A percentile compares a stretch with the other conserved stretches of the same genome.
Conservation (phyloP, 768 basidiomycete species). For the Imleria badia region DNA sequence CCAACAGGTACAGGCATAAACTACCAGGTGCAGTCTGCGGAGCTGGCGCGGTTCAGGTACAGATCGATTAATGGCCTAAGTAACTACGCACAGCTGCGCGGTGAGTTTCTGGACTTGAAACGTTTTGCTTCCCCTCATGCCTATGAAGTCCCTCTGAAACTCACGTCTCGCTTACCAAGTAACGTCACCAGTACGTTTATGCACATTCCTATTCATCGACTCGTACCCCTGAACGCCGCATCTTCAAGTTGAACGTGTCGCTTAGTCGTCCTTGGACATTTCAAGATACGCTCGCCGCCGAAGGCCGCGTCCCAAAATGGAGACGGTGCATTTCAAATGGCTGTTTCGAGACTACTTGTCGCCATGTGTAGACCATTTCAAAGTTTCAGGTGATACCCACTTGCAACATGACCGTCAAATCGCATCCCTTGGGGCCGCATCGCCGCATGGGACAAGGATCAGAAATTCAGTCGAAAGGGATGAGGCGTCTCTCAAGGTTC, state of each 20-base stretch:
- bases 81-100: background rate
- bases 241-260: background rate
- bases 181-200: slow-evolving; percentile 13
- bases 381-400: background rate
- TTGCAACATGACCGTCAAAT: background rate
- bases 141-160: slow-evolving; percentile 3
- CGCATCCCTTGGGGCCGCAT: background rate
- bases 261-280: background rate
- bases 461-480: too few species aligned
- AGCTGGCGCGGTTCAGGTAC: background rate
- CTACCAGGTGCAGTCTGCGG: background rate
- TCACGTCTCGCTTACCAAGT: slow-evolving; percentile 14
- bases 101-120: slow-evolving; percentile 13
- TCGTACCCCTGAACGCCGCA: background rate
- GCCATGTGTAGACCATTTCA: background rate
- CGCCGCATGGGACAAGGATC: background rate
- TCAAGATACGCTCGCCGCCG: background rate
- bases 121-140: background rate
- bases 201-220: background rate
- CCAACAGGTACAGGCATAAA: background rate
- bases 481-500: too few species aligned
- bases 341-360: too few species aligned
- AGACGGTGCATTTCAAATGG: too few species aligned
- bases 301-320: background rate
- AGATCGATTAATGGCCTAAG: background rate